Percentiles rank a stretch among this genome's conserved stretches.
Evolutionary conservation across 1,284 basidiomycete species (phyloP).

Genomic region (Puccinia horiana): DNA sequence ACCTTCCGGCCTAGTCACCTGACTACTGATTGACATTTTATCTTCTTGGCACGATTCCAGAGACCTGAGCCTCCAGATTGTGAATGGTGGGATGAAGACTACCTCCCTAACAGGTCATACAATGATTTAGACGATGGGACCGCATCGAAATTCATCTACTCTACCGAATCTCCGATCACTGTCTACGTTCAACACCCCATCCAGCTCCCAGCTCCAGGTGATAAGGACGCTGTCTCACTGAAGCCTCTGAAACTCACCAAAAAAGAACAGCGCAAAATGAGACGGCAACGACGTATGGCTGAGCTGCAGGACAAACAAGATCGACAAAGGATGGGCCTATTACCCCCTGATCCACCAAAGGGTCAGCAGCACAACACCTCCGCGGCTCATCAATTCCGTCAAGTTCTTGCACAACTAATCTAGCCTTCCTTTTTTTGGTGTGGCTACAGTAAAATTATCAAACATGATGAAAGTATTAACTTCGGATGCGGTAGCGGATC

Average conservation of each 20-base stretch:
- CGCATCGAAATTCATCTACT: conserved; percentile 59
- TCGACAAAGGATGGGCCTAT: conserved; percentile 89
- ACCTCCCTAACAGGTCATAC: conserved; percentile 79
- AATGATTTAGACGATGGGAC: conserved; percentile 66
- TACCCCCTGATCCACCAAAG: conserved; percentile 93
- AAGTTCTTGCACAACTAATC: not conserved
- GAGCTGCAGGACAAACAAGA: conserved; percentile 94
- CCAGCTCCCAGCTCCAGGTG: conserved; percentile 84
- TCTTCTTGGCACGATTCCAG: conserved; percentile 58
- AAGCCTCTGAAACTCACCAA: conserved; percentile 87
- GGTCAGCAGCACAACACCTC: conserved; percentile 62
- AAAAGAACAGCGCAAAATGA: conserved; percentile 96
- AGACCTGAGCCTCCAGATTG: conserved; percentile 79
- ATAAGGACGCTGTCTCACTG: conserved; percentile 73
- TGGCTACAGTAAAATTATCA: conserved; percentile 74
- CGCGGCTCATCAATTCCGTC: not conserved
- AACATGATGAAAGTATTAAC: conserved; percentile 98
- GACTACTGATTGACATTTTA: not conserved
- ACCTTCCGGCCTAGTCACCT: conserved; percentile 23
- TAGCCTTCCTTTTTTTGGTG: conserved; percentile 4
- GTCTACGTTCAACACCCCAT: conserved; percentile 96
- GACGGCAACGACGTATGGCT: conserved; percentile 80
- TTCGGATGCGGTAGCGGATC: conserved; percentile 89
- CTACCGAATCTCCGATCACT: conserved; percentile 72
- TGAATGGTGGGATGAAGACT: conserved; percentile 95